Conservation (phyloP, 768 basidiomycete genomes). For the Boletus rubescentipes region DNA sequence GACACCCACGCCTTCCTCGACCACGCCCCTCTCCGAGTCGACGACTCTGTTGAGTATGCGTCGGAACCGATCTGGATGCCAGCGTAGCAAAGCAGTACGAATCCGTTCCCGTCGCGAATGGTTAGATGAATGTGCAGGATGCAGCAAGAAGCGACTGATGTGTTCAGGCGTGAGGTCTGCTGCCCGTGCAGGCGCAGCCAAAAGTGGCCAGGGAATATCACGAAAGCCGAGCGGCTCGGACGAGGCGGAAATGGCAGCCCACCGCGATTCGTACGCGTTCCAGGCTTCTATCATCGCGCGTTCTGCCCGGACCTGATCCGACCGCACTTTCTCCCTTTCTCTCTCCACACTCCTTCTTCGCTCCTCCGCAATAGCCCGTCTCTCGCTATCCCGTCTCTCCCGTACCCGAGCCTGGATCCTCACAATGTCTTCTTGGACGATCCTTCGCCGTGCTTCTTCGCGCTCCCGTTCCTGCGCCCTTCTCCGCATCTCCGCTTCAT, state of each 20-base stretch:
- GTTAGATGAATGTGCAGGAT: slow-evolving; percentile 57
- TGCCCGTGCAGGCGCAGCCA: slow-evolving; percentile 38
- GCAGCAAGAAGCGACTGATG: slow-evolving; percentile 62
- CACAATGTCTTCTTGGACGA: slow-evolving; percentile 54
- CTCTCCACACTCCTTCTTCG: slow-evolving; percentile 36
- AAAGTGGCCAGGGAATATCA: slow-evolving; percentile 71
- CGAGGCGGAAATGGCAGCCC: slow-evolving; percentile 51
- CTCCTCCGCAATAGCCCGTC: slow-evolving; percentile 47
- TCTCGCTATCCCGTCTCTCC: slow-evolving; percentile 50
- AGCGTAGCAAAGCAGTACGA: slow-evolving; percentile 63
- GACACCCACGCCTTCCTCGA: slow-evolving; percentile 64
- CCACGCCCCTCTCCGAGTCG: slow-evolving; percentile 48
- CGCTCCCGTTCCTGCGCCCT: slow-evolving; percentile 46
- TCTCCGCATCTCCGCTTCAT: slow-evolving; percentile 46
- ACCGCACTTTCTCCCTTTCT: slow-evolving; percentile 43
- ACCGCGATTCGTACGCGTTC: slow-evolving; percentile 62
- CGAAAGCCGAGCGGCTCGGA: slow-evolving; percentile 53
- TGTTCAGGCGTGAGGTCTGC: slow-evolving; percentile 54
- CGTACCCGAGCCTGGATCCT: slow-evolving; percentile 54
- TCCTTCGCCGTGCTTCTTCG: slow-evolving; percentile 40
- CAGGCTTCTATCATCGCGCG: slow-evolving; percentile 55
- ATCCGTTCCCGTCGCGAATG: slow-evolving; percentile 65
- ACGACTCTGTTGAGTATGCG: slow-evolving; percentile 52
- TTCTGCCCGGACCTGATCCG: slow-evolving; percentile 42
- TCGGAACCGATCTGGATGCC: slow-evolving; percentile 81